These are phyloP conservation scores for Penicillium corylophilum DNA, from an alignment of 2,329 filamentous ascomycete genomes.

Conservation along the genomic window DNA sequence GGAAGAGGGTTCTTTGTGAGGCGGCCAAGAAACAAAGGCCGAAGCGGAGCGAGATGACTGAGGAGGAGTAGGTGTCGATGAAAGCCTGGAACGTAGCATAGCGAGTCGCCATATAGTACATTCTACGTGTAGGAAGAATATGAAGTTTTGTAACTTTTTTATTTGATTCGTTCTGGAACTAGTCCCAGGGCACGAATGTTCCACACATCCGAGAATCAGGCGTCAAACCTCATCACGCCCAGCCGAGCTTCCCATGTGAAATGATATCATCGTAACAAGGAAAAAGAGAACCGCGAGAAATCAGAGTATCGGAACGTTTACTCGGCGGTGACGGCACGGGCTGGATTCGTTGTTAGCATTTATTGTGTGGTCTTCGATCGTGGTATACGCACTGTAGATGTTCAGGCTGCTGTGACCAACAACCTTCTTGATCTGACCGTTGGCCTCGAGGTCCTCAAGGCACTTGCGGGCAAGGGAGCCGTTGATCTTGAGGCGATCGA, in stretches of 20 bases:
- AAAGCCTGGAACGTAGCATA: neutral
- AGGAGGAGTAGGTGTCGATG: constrained; percentile 4
- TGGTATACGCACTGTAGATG: constrained; percentile 79
- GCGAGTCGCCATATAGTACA: neutral
- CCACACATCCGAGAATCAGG: constrained; percentile 32
- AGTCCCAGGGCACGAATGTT: constrained; percentile 30
- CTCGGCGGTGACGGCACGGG: constrained; percentile 47
- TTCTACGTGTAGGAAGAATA: constrained; percentile 7
- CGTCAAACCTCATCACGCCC: constrained; percentile 37
- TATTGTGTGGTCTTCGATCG: neutral
- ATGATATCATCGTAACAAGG: constrained; percentile 41
- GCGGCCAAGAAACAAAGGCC: constrained; percentile 66
- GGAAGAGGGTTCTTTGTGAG: constrained; percentile 66
- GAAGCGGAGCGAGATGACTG: constrained; percentile 41
- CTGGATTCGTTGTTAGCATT: constrained; percentile 25
- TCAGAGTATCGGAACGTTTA: constrained; percentile 38
- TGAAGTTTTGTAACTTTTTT: constrained; percentile 32
- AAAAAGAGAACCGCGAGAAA: constrained; percentile 39
- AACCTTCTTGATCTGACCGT: constrained; percentile 97
- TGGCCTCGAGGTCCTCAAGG: constrained; percentile 91
- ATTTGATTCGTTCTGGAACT: constrained; percentile 33
- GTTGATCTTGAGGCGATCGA: constrained; percentile 99
- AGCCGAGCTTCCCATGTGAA: constrained; percentile 37
- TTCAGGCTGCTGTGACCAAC: constrained; percentile 95
- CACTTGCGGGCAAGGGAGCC: constrained; percentile 90